Percentiles rank a stretch among this genome's conserved stretches.
Conservation (phyloP, 2,329 filamentous ascomycete genomes). For the Didymella sp. region DNA sequence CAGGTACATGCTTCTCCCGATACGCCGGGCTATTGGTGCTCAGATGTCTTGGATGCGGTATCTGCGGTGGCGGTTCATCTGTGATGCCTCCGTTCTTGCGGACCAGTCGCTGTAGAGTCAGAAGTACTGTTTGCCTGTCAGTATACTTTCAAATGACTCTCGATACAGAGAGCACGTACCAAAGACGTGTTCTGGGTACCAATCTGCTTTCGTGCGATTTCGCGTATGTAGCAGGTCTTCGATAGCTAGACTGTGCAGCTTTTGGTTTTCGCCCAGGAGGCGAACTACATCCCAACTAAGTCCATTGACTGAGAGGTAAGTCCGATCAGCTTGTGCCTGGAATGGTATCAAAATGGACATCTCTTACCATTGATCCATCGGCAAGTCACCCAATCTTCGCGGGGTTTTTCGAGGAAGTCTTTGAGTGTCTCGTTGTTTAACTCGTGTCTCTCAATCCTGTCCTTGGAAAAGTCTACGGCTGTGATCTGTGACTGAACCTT, state of each 20-base stretch:
- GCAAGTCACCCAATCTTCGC: conserved; percentile 73
- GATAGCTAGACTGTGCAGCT: conserved; percentile 79
- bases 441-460: conserved; percentile 69
- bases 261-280: conserved; percentile 75
- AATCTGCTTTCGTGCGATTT: conserved; percentile 88
- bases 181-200: conserved; percentile 74
- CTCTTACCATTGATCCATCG: conserved; percentile 90
- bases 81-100: conserved; percentile 53
- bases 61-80: conserved; percentile 30
- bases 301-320: conserved; percentile 68
- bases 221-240: conserved; percentile 87
- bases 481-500: conserved; percentile 75
- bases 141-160: background rate
- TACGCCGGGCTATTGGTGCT: conserved; percentile 23
- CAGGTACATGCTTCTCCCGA: conserved; percentile 12
- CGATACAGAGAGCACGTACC: conserved; percentile 36
- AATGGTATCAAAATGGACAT: background rate
- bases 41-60: conserved; percentile 39
- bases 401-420: conserved; percentile 68
- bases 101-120: conserved; percentile 84
- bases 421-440: conserved; percentile 74
- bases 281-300: conserved; percentile 92
- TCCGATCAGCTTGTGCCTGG: background rate
- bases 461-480: conserved; percentile 80
- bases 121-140: conserved; percentile 55